These are phyloP conservation scores for Aspergillus neoniger DNA, from an alignment of 2,329 filamentous ascomycete genomes.

Conservation along the genomic window DNA sequence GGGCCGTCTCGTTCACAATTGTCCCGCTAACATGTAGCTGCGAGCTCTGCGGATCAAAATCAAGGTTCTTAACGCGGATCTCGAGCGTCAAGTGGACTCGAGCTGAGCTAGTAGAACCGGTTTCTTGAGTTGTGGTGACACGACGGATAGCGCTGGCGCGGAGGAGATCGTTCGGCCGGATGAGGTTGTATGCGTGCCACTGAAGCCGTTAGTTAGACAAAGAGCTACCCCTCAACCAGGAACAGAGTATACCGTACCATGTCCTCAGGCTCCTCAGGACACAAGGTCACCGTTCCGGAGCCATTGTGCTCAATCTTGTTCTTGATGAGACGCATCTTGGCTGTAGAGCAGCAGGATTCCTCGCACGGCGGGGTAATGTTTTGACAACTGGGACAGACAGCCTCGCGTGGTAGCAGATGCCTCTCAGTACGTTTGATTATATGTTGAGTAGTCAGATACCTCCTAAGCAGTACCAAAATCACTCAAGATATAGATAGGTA, in stretches of 20 bases:
- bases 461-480: no score
- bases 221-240: not conserved
- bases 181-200: slow-evolving; percentile 77
- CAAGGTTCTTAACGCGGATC: slow-evolving; percentile 65
- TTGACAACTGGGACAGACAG: no score
- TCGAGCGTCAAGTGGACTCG: slow-evolving; percentile 66
- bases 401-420: no score
- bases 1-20: slow-evolving; percentile 66
- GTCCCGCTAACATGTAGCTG: slow-evolving; percentile 69
- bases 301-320: slow-evolving; percentile 67
- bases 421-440: no score
- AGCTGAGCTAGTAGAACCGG: slow-evolving; percentile 63
- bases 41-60: slow-evolving; percentile 69
- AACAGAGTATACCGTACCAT: slow-evolving; percentile 55
- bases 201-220: slow-evolving; percentile 32
- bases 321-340: slow-evolving; percentile 66
- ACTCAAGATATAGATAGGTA: no score
- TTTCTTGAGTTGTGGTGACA: slow-evolving; percentile 60
- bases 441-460: no score
- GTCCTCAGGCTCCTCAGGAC: slow-evolving; percentile 73
- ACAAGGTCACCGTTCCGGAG: slow-evolving; percentile 65
- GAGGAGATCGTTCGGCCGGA: slow-evolving; percentile 65
- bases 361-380: not conserved
- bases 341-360: not conserved
- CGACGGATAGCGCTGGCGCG: slow-evolving; percentile 67